A percentile compares a stretch with the other conserved stretches of the same genome.
These are phyloP conservation scores for Albugo laibachii DNA, from an alignment of 352 stramenopile genomes.

Conservation along the genomic window DNA sequence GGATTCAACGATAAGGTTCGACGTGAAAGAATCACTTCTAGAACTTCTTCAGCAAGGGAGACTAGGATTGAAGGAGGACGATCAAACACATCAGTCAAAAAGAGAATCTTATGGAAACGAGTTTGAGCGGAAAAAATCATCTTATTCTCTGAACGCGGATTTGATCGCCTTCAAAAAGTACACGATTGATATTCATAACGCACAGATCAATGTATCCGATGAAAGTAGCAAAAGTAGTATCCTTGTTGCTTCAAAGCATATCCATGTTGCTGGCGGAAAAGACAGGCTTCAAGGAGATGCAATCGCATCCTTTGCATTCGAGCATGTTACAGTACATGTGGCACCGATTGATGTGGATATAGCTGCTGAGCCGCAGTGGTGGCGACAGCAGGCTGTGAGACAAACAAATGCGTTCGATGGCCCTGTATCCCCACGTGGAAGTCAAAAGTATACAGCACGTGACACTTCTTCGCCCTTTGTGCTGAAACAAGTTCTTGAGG, in stretches of 20 bases:
- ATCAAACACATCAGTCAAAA: slow-evolving; percentile 1
- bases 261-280: slow-evolving; percentile 47
- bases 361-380: slow-evolving; percentile 46
- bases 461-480: slow-evolving; percentile 13
- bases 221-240: slow-evolving; percentile 42
- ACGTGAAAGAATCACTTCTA: slow-evolving; percentile 14
- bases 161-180: slow-evolving; percentile 42
- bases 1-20: slow-evolving; percentile 4
- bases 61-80: slow-evolving; percentile 19
- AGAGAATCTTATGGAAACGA: not conserved
- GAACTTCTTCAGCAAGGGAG: slow-evolving; percentile 62
- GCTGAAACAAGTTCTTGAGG: slow-evolving; percentile 57
- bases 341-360: slow-evolving; percentile 62
- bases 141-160: slow-evolving; percentile 1
- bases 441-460: not conserved
- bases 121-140: not conserved
- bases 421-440: not conserved
- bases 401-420: not conserved
- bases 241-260: slow-evolving; percentile 47
- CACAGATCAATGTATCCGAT: slow-evolving; percentile 61
- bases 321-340: slow-evolving; percentile 46
- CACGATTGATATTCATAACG: slow-evolving; percentile 53
- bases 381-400: slow-evolving; percentile 5
- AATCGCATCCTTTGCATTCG: slow-evolving; percentile 38
- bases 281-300: slow-evolving; percentile 22